Base-by-base conservation (phyloP, 345 rosid species). In the Gossypium raimondii region DNA sequence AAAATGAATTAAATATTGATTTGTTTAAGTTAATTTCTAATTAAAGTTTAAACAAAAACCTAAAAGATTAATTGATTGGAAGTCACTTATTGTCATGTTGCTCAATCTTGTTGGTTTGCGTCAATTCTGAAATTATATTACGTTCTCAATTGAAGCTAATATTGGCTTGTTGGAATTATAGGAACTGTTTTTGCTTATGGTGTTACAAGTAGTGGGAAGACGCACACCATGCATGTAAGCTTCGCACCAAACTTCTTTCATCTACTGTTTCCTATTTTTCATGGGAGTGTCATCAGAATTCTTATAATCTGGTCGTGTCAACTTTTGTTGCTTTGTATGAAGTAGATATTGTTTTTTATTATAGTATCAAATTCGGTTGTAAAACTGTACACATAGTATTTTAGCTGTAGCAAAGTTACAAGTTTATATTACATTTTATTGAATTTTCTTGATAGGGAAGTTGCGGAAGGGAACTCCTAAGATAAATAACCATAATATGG, bases 131-230 rank as follows among this genome's bases (percentile, higher is more conserved):
- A 67, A 67, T 22, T 67, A 13, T 67, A 20, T 67, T 44, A 45
- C 7, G 55, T 67, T 18, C 22, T 12, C 13, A 20, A 45, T 22
- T 67, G 47, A 69, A 51, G 73, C 73, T 51, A 69, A 27, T 25
- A 25, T 65, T 25, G 25, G 63, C 13, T 71, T n/a, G 27, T 41
- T 67, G 52, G 45, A 74, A 75, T 81, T 80, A 78, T 88, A 96
- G 99, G 99, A 66, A 96, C 99, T 27, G 98, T 96, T 65, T 96
- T 96, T 70, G 99, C 99, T 18, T 96, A 96, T 78, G 99, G 99
- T 80, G 99, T 96, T 78, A 96, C 99, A 22, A 96, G 99, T 62
- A 96, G 99, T 86, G 99, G 99, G 73, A 93, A 96, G 88, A 96
- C 99, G 0, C 97, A 92, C 77, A 96, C 99, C 29, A 96, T 93